A percentile compares a stretch with the other conserved stretches of the same genome.
phyloP scores from a whole-genome alignment of 768 basidiomycete species.

The Agaricus sinodeliciosus region DNA sequence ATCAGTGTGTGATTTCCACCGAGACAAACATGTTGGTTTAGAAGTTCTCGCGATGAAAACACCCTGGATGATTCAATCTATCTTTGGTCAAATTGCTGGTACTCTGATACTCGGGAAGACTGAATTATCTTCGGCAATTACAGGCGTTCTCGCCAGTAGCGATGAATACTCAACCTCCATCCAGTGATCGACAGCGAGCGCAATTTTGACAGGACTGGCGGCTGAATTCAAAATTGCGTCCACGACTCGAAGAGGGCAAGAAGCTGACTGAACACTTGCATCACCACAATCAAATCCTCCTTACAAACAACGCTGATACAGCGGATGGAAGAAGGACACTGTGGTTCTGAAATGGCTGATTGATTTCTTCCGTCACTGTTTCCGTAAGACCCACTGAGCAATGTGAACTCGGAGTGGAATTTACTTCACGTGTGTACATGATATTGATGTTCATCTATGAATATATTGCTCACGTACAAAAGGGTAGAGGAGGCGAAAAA shows the following conservation, averaged over 20 bases:
- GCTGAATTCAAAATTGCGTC: slow-evolving; percentile 31
- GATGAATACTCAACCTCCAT: slow-evolving; percentile 83
- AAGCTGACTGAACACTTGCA: slow-evolving; percentile 29
- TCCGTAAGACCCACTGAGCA: background rate
- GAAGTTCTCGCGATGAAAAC: slow-evolving; percentile 2
- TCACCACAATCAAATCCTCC: slow-evolving; percentile 86
- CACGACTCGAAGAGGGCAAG: background rate
- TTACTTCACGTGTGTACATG: background rate
- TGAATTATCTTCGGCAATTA: slow-evolving; percentile 19
- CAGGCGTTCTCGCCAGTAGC: slow-evolving; percentile 52
- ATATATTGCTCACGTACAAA: no score
- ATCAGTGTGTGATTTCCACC: slow-evolving; percentile 76
- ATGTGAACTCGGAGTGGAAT: slow-evolving; percentile 7
- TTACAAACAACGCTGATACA: no score
- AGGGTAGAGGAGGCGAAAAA: no score
- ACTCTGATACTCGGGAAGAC: slow-evolving; percentile 30
- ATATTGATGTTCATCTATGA: no score
- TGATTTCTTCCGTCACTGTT: background rate
- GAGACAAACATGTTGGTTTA: slow-evolving; percentile 29
- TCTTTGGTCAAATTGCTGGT: slow-evolving; percentile 43
- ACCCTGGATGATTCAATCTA: slow-evolving; percentile 60
- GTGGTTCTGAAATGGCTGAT: no score
- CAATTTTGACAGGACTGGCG: slow-evolving; percentile 74
- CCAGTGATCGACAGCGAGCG: slow-evolving; percentile 68
- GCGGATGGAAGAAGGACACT: no score